Base-by-base conservation (phyloP, 2,329 filamentous ascomycete genomes). In the Pleoardoris graminearum region DNA sequence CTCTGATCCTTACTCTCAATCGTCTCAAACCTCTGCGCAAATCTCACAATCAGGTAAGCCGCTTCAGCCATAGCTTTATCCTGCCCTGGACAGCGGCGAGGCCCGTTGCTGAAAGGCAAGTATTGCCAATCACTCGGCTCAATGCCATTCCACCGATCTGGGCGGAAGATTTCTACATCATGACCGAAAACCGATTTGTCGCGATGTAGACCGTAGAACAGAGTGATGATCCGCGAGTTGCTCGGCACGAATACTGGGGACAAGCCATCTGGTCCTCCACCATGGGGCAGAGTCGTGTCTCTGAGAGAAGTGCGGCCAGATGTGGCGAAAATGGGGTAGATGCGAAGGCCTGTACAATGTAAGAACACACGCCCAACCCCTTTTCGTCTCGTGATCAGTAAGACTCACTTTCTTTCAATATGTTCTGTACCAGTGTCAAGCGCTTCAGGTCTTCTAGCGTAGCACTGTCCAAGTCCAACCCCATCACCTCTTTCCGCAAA, bases 121-220 rank as follows among this genome's bases (percentile, higher is more conserved):
- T 27, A 54, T 27, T 54, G 47, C n/a, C 25, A 32, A 12, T 10
- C 37, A 29, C 11, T 16, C 8, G 51, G 51, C 21, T 37, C 33
- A 21, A 43, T 19, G 1, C 12, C n/a, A 4, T 42, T 17, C 51
- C 51, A 54, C 1, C 51, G 37, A 1, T 48, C 47, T 1, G 58
- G 58, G 7, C 23, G 21, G 37, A 59, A 60, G 6, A 49, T 35
- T 1, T 58, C 57, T 6, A 52, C 49, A 25, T 63, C 60, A 23
- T 53, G 52, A 1, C 62, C 62, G 21, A 62, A 60, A 1, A 60
- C 50, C 1, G 35, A 6, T 5, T 51, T 37, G 25, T 55, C 44
- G 21, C 76, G 69, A 55, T 82, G 79, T 65, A 81, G 77, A 16
- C 72, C 57, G 54, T 75, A 78, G 7, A 75, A 66, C 11, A 57